Evolutionary conservation across 75 land plant species (phyloP).

Genomic region (Sequoiadendron giganteum): DNA sequence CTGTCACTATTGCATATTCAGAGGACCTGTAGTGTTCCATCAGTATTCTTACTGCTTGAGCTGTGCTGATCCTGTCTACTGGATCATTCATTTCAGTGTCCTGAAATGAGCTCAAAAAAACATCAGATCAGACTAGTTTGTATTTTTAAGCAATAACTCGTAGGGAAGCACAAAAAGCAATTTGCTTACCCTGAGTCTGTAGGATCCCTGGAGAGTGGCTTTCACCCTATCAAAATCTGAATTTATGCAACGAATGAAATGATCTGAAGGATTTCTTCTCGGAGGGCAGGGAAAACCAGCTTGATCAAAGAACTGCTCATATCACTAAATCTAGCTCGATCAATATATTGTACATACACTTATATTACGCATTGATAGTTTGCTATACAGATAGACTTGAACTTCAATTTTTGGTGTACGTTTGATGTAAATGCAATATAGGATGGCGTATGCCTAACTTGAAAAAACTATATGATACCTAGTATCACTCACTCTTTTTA

Average conservation of each 20-base stretch:
- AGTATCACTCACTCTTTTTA: not conserved
- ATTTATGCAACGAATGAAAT: slow-evolving; percentile 83
- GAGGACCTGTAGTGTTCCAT: slow-evolving; percentile 52
- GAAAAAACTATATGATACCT: not conserved
- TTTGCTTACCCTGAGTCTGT: slow-evolving; percentile 29
- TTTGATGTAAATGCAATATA: not conserved
- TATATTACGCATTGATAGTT: not conserved
- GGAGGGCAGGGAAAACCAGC: slow-evolving; percentile 87
- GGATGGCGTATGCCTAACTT: not conserved
- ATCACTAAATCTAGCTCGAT: not conserved
- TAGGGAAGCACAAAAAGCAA: not conserved
- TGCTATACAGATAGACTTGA: no score
- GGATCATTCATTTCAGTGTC: slow-evolving; percentile 48
- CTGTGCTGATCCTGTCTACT: slow-evolving; percentile 42
- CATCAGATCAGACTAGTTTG: not conserved
- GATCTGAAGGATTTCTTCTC: slow-evolving; percentile 83
- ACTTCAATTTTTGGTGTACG: no score
- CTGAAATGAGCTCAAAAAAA: slow-evolving; percentile 14
- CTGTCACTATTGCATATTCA: slow-evolving; percentile 42
- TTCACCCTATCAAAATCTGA: slow-evolving; percentile 81
- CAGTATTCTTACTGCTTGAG: slow-evolving; percentile 63
- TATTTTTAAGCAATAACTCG: not conserved
- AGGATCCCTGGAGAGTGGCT: slow-evolving; percentile 50
- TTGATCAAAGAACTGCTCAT: slow-evolving; percentile 76
- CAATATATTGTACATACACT: not conserved